Conservation (phyloP, 2,329 filamentous ascomycete species). For the Penicillium thymicola region DNA sequence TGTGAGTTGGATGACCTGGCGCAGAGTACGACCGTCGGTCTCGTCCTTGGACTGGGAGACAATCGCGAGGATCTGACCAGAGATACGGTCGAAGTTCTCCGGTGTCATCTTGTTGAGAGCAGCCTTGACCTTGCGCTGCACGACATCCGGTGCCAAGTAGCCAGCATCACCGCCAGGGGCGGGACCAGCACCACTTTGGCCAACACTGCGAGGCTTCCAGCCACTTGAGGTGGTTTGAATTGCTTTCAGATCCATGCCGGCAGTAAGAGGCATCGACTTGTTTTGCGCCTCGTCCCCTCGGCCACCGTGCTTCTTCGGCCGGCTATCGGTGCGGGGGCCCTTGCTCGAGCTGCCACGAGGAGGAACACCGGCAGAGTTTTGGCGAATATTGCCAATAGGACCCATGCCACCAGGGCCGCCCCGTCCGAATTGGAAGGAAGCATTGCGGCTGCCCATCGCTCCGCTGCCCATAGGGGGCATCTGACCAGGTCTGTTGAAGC, state of each 20-base stretch:
- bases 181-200: constrained; percentile 45
- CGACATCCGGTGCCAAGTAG: constrained; percentile 82
- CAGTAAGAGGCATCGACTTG: constrained; percentile 89
- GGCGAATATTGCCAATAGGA: constrained; percentile 38
- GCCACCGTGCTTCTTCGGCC: constrained; percentile 43
- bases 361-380: constrained; percentile 47
- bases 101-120: constrained; percentile 99
- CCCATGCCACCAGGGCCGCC: constrained; percentile 54
- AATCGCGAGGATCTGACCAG: constrained; percentile 88
- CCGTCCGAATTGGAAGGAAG: constrained; percentile 52
- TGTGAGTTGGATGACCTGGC: constrained; percentile 97
- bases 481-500: constrained; percentile 59
- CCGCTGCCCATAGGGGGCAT: constrained; percentile 69
- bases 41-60: constrained; percentile 95
- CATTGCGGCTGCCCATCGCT: constrained; percentile 49
- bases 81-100: constrained; percentile 96
- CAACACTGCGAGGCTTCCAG: constrained; percentile 83
- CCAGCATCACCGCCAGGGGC: constrained; percentile 48
- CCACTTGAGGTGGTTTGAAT: constrained; percentile 70
- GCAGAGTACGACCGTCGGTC: constrained; percentile 85
- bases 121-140: constrained; percentile 98
- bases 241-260: constrained; percentile 75
- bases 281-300: constrained; percentile 66
- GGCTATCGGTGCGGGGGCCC: constrained; percentile 50
- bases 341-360: constrained; percentile 55